Evolutionary conservation across 2,329 filamentous ascomycete genomes (phyloP), one percentile per base, ranked within the genome.

Genomic region (Claviceps paspali): DNA sequence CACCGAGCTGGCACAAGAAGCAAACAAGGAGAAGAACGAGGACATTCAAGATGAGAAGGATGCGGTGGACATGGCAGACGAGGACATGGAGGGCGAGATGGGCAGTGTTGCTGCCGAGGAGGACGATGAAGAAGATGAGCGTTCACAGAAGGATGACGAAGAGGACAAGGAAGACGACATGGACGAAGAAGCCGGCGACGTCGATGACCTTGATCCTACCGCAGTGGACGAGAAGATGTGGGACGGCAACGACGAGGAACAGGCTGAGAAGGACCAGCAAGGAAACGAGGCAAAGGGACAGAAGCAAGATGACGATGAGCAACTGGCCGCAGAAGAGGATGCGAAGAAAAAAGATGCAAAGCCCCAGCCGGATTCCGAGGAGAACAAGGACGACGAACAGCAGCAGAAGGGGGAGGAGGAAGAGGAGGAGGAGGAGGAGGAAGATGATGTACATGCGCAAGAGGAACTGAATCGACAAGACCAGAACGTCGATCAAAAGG

Each of bases 201-300:
- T 96, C 9, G 84, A 95, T 60, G 85, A 93, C 49, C 66, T 94
- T 29, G 88, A 94, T 48, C 80, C 85, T 10, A 82, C 77, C 12
- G 83, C 88, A 15, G 82, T 96, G 1, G 92, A 98, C 53, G 92
- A 98, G 62, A 98, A 96, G 66, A 86, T 96, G 73, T 98, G 91
- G 91, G 87, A 98, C 57, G 87, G 86, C 28, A 77, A 80, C 35
- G 77, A 80, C 37, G 79, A 84, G 30, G 71, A 87, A 31, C 76
- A 87, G 33, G 77, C 82, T 2, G 81, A 88, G 33, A 91, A 91
- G 47, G 82, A 95, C 31, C 81, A 84, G 50, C 67, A 84, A 51
- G 79, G 76, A 5, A 76, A 86, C 38, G 70, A 84, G 41, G 64
- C 81, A 15, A 78, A 83, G 49, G 79, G 78, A 0, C 67, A 80